Percentiles rank a stretch among this genome's conserved stretches.
phyloP scores from a whole-genome alignment of 257 asterid species.

The Fraxinus excelsior region DNA sequence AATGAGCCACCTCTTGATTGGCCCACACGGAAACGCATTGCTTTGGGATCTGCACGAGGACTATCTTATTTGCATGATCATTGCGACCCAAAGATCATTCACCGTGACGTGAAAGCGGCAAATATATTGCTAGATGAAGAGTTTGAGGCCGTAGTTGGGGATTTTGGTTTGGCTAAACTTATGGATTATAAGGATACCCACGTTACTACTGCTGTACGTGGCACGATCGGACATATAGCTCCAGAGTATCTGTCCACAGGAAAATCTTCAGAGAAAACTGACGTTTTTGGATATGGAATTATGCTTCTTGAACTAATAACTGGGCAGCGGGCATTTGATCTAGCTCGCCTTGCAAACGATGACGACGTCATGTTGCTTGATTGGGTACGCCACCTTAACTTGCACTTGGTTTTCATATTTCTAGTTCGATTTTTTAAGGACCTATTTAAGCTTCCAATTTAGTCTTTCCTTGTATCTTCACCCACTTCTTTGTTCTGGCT shows the following conservation, averaged over 20 bases:
- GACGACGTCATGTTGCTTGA: slow-evolving; percentile 62
- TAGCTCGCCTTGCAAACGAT: slow-evolving; percentile 61
- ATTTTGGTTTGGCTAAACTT: slow-evolving; percentile 60
- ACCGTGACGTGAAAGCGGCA: slow-evolving; percentile 63
- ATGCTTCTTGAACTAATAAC: slow-evolving; percentile 62
- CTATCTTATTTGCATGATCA: slow-evolving; percentile 58
- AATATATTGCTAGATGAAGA: slow-evolving; percentile 58
- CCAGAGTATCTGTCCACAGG: slow-evolving; percentile 62
- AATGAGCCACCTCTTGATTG: slow-evolving; percentile 53
- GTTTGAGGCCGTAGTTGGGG: slow-evolving; percentile 64
- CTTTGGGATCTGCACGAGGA: slow-evolving; percentile 57
- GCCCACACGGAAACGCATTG: slow-evolving; percentile 55
- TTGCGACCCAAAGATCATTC: slow-evolving; percentile 59
- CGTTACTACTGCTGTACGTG: slow-evolving; percentile 61
- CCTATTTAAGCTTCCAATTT: background rate
- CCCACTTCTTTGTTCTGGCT: background rate
- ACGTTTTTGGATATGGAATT: slow-evolving; percentile 60
- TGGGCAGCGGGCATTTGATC: slow-evolving; percentile 58
- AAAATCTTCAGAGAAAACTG: slow-evolving; percentile 56
- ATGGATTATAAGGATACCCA: slow-evolving; percentile 66
- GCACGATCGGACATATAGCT: slow-evolving; percentile 61
- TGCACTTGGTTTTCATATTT: background rate
- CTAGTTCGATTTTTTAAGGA: background rate
- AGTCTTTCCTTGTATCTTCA: background rate
- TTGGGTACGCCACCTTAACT: slow-evolving; percentile 38